Percentiles rank a stretch among this genome's conserved stretches.
Evolutionary conservation across 2,329 filamentous ascomycete genomes (phyloP).

Genomic region (Diplodia seriata): DNA sequence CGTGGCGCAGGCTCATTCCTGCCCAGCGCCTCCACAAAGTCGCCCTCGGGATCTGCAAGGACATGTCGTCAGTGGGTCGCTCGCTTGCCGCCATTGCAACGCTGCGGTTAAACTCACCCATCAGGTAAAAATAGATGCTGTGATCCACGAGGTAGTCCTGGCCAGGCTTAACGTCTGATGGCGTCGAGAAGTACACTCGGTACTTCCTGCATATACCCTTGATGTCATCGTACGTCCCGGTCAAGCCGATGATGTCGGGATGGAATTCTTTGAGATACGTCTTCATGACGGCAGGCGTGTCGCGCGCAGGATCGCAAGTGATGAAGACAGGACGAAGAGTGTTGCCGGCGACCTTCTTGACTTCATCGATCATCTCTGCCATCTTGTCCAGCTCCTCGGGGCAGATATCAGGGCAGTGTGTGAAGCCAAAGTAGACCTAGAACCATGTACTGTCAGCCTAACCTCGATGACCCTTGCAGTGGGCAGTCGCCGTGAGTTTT

Average conservation of each 20-base stretch:
- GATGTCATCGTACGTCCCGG: slow-evolving; percentile 91
- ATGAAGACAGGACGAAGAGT: slow-evolving; percentile 84
- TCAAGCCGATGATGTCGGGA: slow-evolving; percentile 81
- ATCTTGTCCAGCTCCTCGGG: slow-evolving; percentile 99
- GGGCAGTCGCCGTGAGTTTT: too few species aligned
- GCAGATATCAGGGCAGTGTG: slow-evolving; percentile 97
- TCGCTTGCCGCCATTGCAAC: background rate
- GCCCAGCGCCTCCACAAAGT: slow-evolving; percentile 97
- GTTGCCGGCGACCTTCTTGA: slow-evolving; percentile 56
- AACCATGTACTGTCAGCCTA: background rate
- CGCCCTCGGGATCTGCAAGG: slow-evolving; percentile 82
- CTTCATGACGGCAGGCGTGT: slow-evolving; percentile 83
- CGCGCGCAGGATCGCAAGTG: slow-evolving; percentile 91
- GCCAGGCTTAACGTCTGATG: slow-evolving; percentile 83
- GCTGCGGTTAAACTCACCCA: slow-evolving; percentile 64
- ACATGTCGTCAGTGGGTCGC: slow-evolving; percentile 38
- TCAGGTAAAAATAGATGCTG: slow-evolving; percentile 99
- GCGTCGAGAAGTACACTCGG: slow-evolving; percentile 96
- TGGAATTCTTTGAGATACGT: slow-evolving; percentile 93
- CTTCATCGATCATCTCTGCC: slow-evolving; percentile 87
- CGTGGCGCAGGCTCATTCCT: slow-evolving; percentile 90
- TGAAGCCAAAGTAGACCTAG: slow-evolving; percentile 97
- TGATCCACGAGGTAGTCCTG: slow-evolving; percentile 98
- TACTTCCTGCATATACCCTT: slow-evolving; percentile 96
- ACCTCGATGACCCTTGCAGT: too few species aligned